Evolutionary conservation across 139 green algal genomes (phyloP), one percentile per base, ranked within the genome.

Genomic region (Micractinium sp.): DNA sequence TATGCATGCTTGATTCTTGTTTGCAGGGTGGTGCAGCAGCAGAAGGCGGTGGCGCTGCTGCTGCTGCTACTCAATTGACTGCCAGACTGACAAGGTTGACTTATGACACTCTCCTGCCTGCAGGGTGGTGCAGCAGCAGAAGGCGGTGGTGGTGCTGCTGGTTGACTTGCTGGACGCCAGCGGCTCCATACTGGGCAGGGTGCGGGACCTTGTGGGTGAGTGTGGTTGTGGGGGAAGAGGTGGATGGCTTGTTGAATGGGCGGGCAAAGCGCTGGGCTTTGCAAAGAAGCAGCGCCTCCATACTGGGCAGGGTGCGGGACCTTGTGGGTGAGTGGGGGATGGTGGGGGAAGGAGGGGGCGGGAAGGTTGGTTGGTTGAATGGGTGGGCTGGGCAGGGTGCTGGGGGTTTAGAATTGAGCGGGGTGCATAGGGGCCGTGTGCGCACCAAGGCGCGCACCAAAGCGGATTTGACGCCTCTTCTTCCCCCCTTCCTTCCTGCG

Each of bases 61-160:
- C 94, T 98, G 63, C 92, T 98, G 87, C 86, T 99, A 91, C 94
- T 99, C 66, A 97, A 99, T 92, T 87, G 99, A 39, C 85, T 97
- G 78, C n/a, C n/a, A n/a, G n/a, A n/a, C n/a, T n/a, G n/a, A n/a
- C n/a, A n/a, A n/a, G n/a, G n/a, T n/a, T n/a, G n/a, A n/a, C n/a
- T n/a, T n/a, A n/a, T n/a, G n/a, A n/a, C n/a, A n/a, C n/a, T n/a
- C n/a, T n/a, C n/a, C n/a, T 22, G 9, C 77, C 38, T 5, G 39
- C 90, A 94, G 92, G 89, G 86, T 92, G 81, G 92, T 98, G 71
- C 81, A 90, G 33, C 35, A 82, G 22, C 90, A 90, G 19, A 92
- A 92, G 63, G 93, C 94, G 23, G 56, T 98, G 87, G 94, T 97
- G 31, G 94, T 98, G 69, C 92, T 98, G 87, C 86, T 99, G 91